Base-by-base conservation (phyloP, 2,329 filamentous ascomycete species). In the Calonectria pseudoturangicola region DNA sequence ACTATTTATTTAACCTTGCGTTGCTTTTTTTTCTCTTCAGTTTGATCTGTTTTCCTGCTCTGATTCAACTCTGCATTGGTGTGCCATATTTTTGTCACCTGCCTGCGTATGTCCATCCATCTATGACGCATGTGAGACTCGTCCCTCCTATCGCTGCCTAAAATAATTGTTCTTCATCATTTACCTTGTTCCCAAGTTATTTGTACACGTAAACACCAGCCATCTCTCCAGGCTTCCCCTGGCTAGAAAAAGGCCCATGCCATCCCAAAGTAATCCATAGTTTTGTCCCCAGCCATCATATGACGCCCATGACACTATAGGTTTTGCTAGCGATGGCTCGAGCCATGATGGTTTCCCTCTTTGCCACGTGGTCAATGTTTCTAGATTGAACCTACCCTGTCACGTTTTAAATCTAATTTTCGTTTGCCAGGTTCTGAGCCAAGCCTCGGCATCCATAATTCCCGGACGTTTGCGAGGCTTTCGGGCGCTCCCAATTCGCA, bases 291-390 rank as follows among this genome's bases (percentile, higher is more conserved):
- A 4, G 21, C n/a, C 21, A 13, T 60, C 54, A 60, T 60, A 60
- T 60, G 54, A 60, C 54, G 15, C 54, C 27, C 54, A 60, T 60
- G 54, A 60, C 21, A 28, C n/a, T 41, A 8, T 36, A 39, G 27
- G 25, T 39, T 58, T 39, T 58, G 33, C 16, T 21, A 41, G 7
- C 13, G 33, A 41, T 25, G 54, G 54, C 10, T 39, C 54, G 36
- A 60, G 33, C 33, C 54, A 60, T 60, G 54, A 60, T 60, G 54
- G 21, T 36, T 27, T 41, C 36, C 54, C 41, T 39, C 25, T 16
- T 41, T 27, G 54, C 54, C 54, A 60, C 54, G 54, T 60, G 54
- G 54, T 21, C 54, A 60, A 25, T 21, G 54, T 39, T 60, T 18
- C 13, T 21, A 60, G 54, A 48, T 41, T 60, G 25, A 60, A 41